Evolutionary conservation across 148 eudicot species (phyloP).

Genomic region (Camellia sinensis): DNA sequence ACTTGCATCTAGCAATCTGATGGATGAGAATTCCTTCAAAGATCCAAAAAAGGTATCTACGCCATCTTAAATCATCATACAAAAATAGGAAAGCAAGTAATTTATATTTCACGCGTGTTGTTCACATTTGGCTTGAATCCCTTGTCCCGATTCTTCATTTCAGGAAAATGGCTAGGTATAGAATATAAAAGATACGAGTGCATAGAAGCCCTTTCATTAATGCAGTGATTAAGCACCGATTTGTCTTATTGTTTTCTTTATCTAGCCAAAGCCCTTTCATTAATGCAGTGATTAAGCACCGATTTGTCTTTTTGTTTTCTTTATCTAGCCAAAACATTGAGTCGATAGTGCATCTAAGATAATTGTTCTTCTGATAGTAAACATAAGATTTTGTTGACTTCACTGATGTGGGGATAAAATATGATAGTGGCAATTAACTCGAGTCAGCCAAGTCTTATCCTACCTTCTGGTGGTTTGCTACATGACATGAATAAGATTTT

Average conservation of each 20-base stretch:
- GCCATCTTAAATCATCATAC: background rate
- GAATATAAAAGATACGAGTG: background rate
- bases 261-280: too few species aligned
- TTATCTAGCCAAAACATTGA: background rate
- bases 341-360: background rate
- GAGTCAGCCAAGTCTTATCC: background rate
- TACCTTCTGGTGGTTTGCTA: background rate
- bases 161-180: background rate
- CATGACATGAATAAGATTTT: background rate
- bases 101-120: background rate
- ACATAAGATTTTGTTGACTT: background rate
- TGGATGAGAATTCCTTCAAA: conserved; percentile 85
- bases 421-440: background rate
- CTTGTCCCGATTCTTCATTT: background rate
- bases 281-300: background rate
- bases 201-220: background rate
- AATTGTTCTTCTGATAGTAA: background rate
- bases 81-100: background rate
- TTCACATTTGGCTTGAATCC: background rate
- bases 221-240: background rate
- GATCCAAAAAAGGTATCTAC: conserved; percentile 68
- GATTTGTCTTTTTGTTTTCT: background rate
- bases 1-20: conserved; percentile 58
- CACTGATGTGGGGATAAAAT: background rate
- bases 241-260: background rate